Evolutionary conservation across 345 rosid genomes (phyloP), one percentile per base, ranked within the genome.

Genomic region (Stellera chamaejasme): DNA sequence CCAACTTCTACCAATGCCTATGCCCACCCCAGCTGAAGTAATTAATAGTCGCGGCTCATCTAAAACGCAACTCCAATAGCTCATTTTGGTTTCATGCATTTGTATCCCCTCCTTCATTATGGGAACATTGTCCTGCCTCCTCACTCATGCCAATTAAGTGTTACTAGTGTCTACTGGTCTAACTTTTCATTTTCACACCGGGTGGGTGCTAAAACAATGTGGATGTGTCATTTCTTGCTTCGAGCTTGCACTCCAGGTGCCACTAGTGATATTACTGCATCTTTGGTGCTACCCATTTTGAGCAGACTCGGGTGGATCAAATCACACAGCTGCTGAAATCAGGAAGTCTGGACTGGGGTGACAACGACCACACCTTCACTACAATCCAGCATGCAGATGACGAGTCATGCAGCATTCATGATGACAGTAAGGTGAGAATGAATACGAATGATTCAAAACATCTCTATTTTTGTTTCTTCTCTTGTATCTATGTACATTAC

Each of bases 251-350:
- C 81, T 73, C 87, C 79, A 81, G 85, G 84, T 80, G 72, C 79
- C 61, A 66, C 64, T 86, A 74, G 85, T 81, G 86, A 82, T 79
- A 75, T 75, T 71, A 67, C 73, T 72, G 66, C 77, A 68, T 79
- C 55, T 73, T 27, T 76, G 70, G 65, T 75, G 79, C 67, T 74
- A 59, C 73, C 66, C 75, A 77, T 84, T 82, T 78, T 81, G 89
- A 77, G 81, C 96, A 89, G 99, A 87, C 82, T 79, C 96, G 99
- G 50, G 72, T 89, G 66, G 88, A 79, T 75, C 97, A 93, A 68
- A 84, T 93, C 52, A 62, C 67, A 2, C 77, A 65, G 27, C 88
- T 61, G 73, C 72, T 93, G 75, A 75, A 73, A 56, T 78, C 75
- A 0, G 89, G 91, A 75, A 67, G 45, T 65, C 66, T 71, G 39